Evolutionary conservation across 768 basidiomycete genomes (phyloP).

Genomic region (Lentinula guzmanii): DNA sequence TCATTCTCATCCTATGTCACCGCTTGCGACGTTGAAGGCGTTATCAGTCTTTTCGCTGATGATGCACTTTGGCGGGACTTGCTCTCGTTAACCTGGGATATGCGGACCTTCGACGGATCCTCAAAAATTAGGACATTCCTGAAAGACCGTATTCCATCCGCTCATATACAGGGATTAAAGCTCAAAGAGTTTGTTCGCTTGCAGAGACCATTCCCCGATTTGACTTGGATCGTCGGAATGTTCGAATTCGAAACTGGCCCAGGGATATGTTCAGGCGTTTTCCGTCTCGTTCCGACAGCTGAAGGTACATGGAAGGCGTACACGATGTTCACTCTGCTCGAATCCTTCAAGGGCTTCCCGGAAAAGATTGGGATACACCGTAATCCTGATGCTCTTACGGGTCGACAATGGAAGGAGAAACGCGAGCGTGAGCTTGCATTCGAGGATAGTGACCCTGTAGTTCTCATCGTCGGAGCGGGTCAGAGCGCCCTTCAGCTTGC

Average conservation of each 20-base stretch:
- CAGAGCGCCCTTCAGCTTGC: slow-evolving; percentile 64
- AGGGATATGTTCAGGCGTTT: neutral
- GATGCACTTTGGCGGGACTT: slow-evolving; percentile 46
- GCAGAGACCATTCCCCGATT: neutral
- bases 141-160: slow-evolving; percentile 25
- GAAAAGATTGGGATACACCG: slow-evolving; percentile 3
- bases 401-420: neutral
- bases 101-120: slow-evolving; percentile 38
- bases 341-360: slow-evolving; percentile 2
- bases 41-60: slow-evolving; percentile 19
- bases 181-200: slow-evolving; percentile 10
- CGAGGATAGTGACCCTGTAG: slow-evolving; percentile 15
- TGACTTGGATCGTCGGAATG: neutral
- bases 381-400: neutral
- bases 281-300: neutral
- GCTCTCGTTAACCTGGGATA: slow-evolving; percentile 46
- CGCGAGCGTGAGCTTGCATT: slow-evolving; percentile 1
- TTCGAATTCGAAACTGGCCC: neutral
- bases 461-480: slow-evolving; percentile 52
- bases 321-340: slow-evolving; percentile 3
- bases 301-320: slow-evolving; percentile 1
- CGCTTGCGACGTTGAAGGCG: slow-evolving; percentile 12
- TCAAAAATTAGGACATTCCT: slow-evolving; percentile 29
- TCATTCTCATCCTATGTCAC: slow-evolving; percentile 13
- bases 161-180: slow-evolving; percentile 16